phyloP scores from a whole-genome alignment of 495 filamentous ascomycete genomes.

The Paragyromitra xinjiangensis region DNA sequence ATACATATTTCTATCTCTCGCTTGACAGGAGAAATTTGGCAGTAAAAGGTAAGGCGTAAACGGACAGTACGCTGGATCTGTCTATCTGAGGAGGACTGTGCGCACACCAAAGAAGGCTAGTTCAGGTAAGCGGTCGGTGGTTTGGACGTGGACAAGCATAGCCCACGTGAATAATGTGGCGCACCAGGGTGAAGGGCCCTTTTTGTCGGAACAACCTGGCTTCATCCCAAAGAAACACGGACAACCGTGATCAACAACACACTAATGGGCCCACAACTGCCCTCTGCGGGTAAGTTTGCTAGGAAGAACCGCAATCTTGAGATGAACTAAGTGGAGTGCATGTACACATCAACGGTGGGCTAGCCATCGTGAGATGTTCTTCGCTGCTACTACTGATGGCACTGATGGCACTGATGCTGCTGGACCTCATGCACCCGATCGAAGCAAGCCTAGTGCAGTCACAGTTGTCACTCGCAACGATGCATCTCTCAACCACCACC shows the following conservation, averaged over 20 bases:
- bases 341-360: conserved; percentile 50
- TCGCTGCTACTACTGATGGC: conserved; percentile 35
- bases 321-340: conserved; percentile 53
- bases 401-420: conserved; percentile 32
- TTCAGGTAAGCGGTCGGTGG: conserved; percentile 48
- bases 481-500: conserved; percentile 42
- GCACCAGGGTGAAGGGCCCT: conserved; percentile 41
- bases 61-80: conserved; percentile 51
- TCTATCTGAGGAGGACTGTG: conserved; percentile 55
- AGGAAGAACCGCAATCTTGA: conserved; percentile 44
- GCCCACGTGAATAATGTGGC: conserved; percentile 55
- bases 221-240: conserved; percentile 49
- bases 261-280: conserved; percentile 49
- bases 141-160: conserved; percentile 52
- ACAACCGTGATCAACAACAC: conserved; percentile 51
- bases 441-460: conserved; percentile 44
- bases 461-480: conserved; percentile 49
- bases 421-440: conserved; percentile 47
- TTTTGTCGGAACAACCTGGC: conserved; percentile 47
- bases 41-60: conserved; percentile 56
- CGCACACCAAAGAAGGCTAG: conserved; percentile 49
- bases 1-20: conserved; percentile 54
- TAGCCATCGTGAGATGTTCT: conserved; percentile 52
- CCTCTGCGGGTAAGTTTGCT: conserved; percentile 46
- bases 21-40: conserved; percentile 46